These are phyloP conservation scores for Venturiaceae sp. DNA, from an alignment of 2,329 filamentous ascomycete species.

Conservation along the genomic window DNA sequence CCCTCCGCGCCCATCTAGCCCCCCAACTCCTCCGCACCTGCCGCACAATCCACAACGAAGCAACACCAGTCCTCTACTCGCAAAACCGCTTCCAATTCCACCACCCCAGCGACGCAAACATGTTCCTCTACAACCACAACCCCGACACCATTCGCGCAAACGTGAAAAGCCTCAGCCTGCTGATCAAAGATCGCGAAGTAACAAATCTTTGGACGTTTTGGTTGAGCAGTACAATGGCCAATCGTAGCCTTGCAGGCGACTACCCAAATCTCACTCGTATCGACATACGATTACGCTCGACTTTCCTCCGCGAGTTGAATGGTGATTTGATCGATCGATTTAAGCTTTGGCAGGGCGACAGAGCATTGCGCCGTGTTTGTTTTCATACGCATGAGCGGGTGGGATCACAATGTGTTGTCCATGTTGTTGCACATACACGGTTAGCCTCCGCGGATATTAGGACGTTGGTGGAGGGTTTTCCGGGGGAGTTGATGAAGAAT, in stretches of 20 bases:
- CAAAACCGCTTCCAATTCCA: conserved; percentile 27
- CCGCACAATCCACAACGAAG: conserved; percentile 22
- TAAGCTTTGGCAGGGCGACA: not conserved
- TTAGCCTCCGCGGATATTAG: not conserved
- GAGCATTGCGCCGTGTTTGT: not conserved
- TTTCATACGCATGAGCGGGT: not conserved
- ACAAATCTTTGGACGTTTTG: conserved; percentile 25
- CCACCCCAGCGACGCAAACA: conserved; percentile 28
- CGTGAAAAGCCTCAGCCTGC: conserved; percentile 21
- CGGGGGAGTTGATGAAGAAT: not conserved
- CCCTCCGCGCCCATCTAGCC: conserved; percentile 13
- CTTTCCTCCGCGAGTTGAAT: not conserved
- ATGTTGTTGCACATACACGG: not conserved
- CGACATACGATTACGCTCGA: not conserved
- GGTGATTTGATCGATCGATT: not conserved
- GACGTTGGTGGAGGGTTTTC: not conserved
- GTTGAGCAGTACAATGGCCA: conserved; percentile 19
- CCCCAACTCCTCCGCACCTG: conserved; percentile 19
- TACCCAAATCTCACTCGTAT: conserved; percentile 18
- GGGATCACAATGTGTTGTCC: not conserved
- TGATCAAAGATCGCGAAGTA: conserved; percentile 26
- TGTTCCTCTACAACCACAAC: conserved; percentile 24
- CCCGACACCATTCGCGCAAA: conserved; percentile 17
- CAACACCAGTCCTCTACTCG: conserved; percentile 23
- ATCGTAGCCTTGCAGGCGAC: conserved; percentile 22